Base-by-base conservation (phyloP, 2,329 filamentous ascomycete genomes). In the Thermomyces lanuginosus region DNA sequence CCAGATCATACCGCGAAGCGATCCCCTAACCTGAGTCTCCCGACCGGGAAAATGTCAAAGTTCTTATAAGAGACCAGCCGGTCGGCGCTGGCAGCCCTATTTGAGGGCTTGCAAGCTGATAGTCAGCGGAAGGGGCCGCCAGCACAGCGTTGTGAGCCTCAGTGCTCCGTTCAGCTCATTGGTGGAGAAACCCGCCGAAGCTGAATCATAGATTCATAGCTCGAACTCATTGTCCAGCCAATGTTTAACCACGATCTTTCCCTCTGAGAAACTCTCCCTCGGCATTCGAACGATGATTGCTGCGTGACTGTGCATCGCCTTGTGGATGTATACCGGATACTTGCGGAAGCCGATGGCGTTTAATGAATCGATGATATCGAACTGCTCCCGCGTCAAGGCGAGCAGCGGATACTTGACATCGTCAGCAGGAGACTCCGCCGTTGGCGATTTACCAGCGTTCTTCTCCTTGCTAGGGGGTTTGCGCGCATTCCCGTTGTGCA, bases 231-330 rank as follows among this genome's bases (percentile, higher is more conserved):
- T 64, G 27, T 74, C 64, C 2, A 83, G 56, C 77, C 80, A 95
- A 55, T 95, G 86, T 42, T 63, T 66, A 30, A 89, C 58, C 17
- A 93, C 80, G 8, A 79, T 48, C 43, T 66, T 69, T 0, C 86
- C 86, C 52, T 95, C 84, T 2, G 66, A 61, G 41, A 83, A 91
- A 27, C 64, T 58, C 45, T 70, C 73, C 20, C 76, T 69, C 31
- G 50, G 51, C 35, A 62, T 69, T 19, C 86, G 68, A 18, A 91
- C 73, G 36, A 95, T 80, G 24, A 95, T 92, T 3, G 84, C 84
- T 0, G 84, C 86, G 51, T 95, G 86, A 33, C 70, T 80, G 46
- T 92, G 81, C n/a, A 63, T 57, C 29, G 72, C 65, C 4, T 83
- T 77, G 30, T 60, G 56, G 30, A 61, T 61, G 32, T 58, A 51